phyloP scores from a whole-genome alignment of 2,329 filamentous ascomycete genomes.

The Apiospora rasikravindrae region DNA sequence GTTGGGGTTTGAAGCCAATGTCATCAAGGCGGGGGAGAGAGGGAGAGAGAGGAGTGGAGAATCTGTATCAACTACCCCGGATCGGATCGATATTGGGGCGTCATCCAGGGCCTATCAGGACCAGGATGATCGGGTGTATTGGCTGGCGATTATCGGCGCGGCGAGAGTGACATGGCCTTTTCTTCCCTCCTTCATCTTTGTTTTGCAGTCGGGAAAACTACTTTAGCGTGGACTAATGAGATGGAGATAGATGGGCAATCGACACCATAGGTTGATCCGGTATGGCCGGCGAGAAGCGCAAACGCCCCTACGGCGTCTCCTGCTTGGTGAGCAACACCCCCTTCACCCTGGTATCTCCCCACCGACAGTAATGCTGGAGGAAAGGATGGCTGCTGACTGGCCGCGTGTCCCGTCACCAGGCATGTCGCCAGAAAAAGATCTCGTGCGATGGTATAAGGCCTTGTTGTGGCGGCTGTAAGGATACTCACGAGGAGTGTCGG shows the following conservation, averaged over 20 bases:
- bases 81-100: not conserved
- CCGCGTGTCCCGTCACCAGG: not conserved
- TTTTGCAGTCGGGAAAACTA: not conserved
- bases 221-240: not conserved
- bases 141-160: not conserved
- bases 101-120: not conserved
- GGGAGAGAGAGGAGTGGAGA: not conserved
- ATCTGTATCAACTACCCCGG: constrained; percentile 5
- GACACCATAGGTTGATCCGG: not conserved
- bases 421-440: constrained; percentile 13
- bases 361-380: not conserved
- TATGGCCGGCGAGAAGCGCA: constrained; percentile 16
- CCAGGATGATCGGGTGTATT: not conserved
- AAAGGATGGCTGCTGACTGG: not conserved
- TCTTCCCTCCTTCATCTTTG: not conserved
- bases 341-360: not conserved
- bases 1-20: not conserved
- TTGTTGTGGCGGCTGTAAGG: constrained; percentile 15
- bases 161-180: not conserved
- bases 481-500: constrained; percentile 4
- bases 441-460: constrained; percentile 1
- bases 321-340: not conserved
- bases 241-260: not conserved
- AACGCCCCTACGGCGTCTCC: constrained; percentile 12
- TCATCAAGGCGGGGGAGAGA: not conserved